Percentiles rank a stretch among this genome's conserved stretches.
Evolutionary conservation across 2,329 filamentous ascomycete species (phyloP).

Genomic region (Xylaria sp.): DNA sequence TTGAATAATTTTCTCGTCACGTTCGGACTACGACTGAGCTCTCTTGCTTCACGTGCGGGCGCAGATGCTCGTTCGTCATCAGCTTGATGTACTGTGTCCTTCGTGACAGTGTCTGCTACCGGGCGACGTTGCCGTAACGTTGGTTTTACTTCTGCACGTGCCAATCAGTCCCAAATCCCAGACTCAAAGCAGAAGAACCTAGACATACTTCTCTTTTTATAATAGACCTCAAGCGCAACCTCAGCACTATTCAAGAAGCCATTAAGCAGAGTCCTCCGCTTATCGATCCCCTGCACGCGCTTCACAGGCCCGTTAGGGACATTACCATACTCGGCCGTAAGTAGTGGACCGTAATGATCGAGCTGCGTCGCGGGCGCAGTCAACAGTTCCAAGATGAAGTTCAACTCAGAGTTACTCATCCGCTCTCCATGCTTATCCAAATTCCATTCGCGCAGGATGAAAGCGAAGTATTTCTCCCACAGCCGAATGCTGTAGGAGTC

Average conservation of each 20-base stretch:
- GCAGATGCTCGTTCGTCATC: neutral
- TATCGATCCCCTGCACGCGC: slow-evolving; percentile 4
- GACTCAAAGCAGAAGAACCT: neutral
- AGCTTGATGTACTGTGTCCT: neutral
- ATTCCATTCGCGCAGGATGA: slow-evolving; percentile 2
- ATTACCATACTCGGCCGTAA: neutral
- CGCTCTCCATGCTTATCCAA: slow-evolving; percentile 18
- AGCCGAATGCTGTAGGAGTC: neutral
- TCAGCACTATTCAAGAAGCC: slow-evolving; percentile 22
- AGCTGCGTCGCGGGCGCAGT: neutral
- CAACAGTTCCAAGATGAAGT: slow-evolving; percentile 12
- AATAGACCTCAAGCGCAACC: slow-evolving; percentile 17
- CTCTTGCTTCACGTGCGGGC: neutral
- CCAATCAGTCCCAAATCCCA: neutral
- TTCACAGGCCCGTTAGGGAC: slow-evolving; percentile 1
- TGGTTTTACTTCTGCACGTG: neutral
- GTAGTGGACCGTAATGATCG: slow-evolving; percentile 7
- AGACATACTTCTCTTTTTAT: slow-evolving; percentile 6
- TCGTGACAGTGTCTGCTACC: neutral
- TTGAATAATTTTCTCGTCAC: neutral
- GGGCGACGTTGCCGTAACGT: slow-evolving; percentile 7
- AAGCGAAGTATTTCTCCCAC: slow-evolving; percentile 14
- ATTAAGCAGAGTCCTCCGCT: slow-evolving; percentile 11
- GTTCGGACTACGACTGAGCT: neutral
- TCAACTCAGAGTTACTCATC: slow-evolving; percentile 12